phyloP scores from a whole-genome alignment of 345 rosid species.

The Trapa bicornis region DNA sequence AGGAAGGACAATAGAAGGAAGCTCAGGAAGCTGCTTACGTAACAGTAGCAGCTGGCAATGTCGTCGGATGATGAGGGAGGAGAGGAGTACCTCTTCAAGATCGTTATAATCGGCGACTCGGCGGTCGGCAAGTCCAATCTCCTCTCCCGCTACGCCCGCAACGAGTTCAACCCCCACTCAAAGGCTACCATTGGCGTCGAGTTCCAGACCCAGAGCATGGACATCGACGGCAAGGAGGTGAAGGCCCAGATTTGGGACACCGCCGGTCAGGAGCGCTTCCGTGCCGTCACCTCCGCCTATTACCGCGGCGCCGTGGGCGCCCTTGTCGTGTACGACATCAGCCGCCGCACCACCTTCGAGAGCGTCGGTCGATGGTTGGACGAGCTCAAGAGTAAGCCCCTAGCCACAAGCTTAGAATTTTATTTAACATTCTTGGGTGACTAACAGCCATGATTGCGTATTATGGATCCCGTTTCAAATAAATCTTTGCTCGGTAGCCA shows the following conservation, averaged over 20 bases:
- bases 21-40: background rate
- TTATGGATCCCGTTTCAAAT: too few species aligned
- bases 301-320: slow-evolving; percentile 96
- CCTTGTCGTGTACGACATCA: slow-evolving; percentile 70
- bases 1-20: background rate
- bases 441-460: too few species aligned
- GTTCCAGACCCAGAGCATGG: slow-evolving; percentile 83
- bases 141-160: slow-evolving; percentile 78
- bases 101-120: slow-evolving; percentile 81
- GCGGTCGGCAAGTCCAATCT: slow-evolving; percentile 94
- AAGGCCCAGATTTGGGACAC: slow-evolving; percentile 99
- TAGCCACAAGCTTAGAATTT: too few species aligned
- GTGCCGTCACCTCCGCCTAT: slow-evolving; percentile 91
- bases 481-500: too few species aligned
- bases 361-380: slow-evolving; percentile 81
- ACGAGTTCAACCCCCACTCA: slow-evolving; percentile 83
- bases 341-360: slow-evolving; percentile 59
- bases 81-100: slow-evolving; percentile 77
- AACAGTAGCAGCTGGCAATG: slow-evolving; percentile 11
- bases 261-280: slow-evolving; percentile 89
- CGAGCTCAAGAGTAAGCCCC: slow-evolving; percentile 56
- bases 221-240: slow-evolving; percentile 79
- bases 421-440: too few species aligned
- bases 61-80: slow-evolving; percentile 55
- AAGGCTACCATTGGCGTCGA: slow-evolving; percentile 94